Base-by-base conservation (phyloP, 1,284 basidiomycete species). In the Kwoniella shivajii region DNA sequence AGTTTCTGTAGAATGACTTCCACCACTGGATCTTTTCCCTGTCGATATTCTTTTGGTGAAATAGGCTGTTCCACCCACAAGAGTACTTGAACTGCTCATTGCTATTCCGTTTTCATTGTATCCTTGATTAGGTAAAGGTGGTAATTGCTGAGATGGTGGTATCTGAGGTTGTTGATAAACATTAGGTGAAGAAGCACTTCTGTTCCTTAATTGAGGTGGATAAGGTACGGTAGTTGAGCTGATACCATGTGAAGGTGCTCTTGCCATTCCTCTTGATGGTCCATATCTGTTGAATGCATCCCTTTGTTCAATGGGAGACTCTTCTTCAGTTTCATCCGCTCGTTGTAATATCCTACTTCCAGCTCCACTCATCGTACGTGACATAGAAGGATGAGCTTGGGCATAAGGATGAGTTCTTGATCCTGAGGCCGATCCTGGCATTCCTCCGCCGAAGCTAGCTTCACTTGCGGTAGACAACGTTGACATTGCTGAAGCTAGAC, bases 101-200 rank as follows among this genome's bases (percentile, higher is more conserved):
- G 60, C 58, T 16, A 4, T 47, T 64, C 65, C 44, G 57, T 4
- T 16, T 30, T 34, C 36, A 33, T n/a, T 18, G 31, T 43, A 29
- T 41, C 14, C 20, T 14, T 41, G 26, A 14, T 26, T 27, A 4
- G 50, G 31, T 30, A 42, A 27, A 20, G 41, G 51, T 5, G 70
- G 68, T 33, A 67, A 59, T 9, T 63, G 60, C 2, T 64, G 68
- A 18, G 64, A 48, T 7, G 56, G 47, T 3, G 65, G 56, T 3
- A 66, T 49, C 30, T 63, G 56, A 7, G 69, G 66, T 44, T 71
- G 54, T 50, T 77, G 77, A 61, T 80, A 79, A 31, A 80, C 78
- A 49, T 81, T 79, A 2, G 81, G 80, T 22, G 76, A 78, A 27
- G 78, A 79, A 2, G 77, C 79, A 13, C 77, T 79, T 39, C 81